Conservation (phyloP, 1,284 basidiomycete species). For the Binderoboletus segoi region DNA sequence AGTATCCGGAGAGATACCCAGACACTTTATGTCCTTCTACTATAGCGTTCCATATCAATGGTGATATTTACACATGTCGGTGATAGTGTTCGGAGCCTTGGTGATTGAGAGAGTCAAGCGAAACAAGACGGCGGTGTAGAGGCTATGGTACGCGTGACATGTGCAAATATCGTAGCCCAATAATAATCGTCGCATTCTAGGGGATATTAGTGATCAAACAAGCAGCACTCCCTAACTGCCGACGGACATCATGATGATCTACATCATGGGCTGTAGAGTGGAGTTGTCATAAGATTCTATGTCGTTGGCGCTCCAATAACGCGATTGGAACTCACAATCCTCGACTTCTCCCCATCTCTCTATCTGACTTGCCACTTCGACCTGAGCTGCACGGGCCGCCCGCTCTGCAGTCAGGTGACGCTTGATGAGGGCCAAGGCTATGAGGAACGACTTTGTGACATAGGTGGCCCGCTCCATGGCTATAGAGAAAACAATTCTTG, state of each 20-base stretch:
- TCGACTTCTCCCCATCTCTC: conserved; percentile 98
- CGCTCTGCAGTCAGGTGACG: conserved; percentile 79
- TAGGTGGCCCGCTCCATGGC: conserved; percentile 93
- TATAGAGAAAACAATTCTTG: conserved; percentile 34
- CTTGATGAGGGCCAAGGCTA: conserved; percentile 83
- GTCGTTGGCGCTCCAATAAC: conserved; percentile 3
- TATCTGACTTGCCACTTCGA: conserved; percentile 95
- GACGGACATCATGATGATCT: conserved; percentile 91
- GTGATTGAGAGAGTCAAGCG: conserved; percentile 13
- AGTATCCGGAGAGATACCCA: conserved; percentile 5
- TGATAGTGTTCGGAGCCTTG: conserved; percentile 8
- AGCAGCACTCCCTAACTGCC: conserved; percentile 83
- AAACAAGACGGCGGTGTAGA: conserved; percentile 3
- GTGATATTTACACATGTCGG: conserved; percentile 23
- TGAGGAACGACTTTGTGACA: conserved; percentile 89
- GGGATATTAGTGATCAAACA: conserved; percentile 47
- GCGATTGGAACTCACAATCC: conserved; percentile 73
- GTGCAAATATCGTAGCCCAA: conserved; percentile 10
- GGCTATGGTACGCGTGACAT: conserved; percentile 5
- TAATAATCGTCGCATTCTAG: conserved; percentile 21
- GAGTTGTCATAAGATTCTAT: conserved; percentile 15
- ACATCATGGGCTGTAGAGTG: conserved; percentile 83
- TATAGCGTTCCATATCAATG: conserved; percentile 21
- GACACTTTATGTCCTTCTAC: conserved; percentile 8
- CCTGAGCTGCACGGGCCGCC: conserved; percentile 84